Evolutionary conservation across 495 filamentous ascomycete species (phyloP).

Genomic region (Hypoxylon perforatum): DNA sequence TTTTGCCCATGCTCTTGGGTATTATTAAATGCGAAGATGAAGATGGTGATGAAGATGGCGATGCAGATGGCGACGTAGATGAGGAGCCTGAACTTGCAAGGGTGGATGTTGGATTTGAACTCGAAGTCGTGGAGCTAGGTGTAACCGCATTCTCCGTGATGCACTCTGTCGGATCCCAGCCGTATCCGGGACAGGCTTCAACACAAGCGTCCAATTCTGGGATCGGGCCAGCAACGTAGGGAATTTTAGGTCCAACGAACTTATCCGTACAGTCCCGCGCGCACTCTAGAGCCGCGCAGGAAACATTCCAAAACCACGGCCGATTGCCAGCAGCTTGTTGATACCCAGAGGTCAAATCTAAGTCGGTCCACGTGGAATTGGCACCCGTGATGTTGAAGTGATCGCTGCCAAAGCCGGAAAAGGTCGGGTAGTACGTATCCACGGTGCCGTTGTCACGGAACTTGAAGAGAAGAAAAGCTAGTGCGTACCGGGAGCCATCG

Average conservation of each 20-base stretch:
- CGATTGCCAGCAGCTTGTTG: background rate
- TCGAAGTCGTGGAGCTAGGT: background rate
- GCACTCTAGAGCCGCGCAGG: slow-evolving; percentile 3
- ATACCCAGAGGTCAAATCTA: background rate
- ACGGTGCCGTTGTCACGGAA: background rate
- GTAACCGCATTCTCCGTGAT: slow-evolving; percentile 1
- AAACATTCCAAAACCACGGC: background rate
- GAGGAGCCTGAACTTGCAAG: background rate
- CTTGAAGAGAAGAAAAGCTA: background rate
- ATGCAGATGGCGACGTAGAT: background rate
- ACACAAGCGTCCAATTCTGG: slow-evolving; percentile 3
- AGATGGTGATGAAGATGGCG: background rate
- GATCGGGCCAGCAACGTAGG: background rate
- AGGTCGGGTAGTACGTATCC: background rate
- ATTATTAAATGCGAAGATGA: background rate
- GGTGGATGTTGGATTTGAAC: background rate
- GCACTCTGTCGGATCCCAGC: slow-evolving; percentile 11
- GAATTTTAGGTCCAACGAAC: background rate
- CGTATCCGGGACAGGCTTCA: slow-evolving; percentile 4
- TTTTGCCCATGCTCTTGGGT: background rate
- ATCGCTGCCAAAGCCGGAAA: background rate
- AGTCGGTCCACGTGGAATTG: slow-evolving; percentile 1
- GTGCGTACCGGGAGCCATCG: slow-evolving; percentile 1
- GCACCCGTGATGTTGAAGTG: slow-evolving; percentile 4
- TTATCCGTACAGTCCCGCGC: background rate